Evolutionary conservation across 371 early-diverging fungal species (phyloP).

Genomic region (Rhizopus sp.): DNA sequence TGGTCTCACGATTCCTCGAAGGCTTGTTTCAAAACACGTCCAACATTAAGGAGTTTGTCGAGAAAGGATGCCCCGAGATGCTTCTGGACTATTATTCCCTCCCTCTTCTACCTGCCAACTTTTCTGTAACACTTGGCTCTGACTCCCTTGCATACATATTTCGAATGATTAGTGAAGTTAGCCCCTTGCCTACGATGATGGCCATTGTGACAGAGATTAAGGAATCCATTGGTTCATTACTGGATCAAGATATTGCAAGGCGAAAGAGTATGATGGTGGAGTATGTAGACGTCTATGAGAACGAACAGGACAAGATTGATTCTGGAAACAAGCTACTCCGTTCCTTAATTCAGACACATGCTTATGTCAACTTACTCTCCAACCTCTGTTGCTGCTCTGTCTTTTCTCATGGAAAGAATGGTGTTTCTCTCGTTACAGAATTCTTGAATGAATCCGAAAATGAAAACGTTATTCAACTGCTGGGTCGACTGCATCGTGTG

Average conservation of each 20-base stretch:
- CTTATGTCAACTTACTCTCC: slow-evolving; percentile 67
- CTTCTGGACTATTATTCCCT: slow-evolving; percentile 67
- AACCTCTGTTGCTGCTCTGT: slow-evolving; percentile 74
- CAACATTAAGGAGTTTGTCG: slow-evolving; percentile 76
- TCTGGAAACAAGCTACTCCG: slow-evolving; percentile 60
- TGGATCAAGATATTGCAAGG: slow-evolving; percentile 28
- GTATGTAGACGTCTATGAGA: slow-evolving; percentile 55
- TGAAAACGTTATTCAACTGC: slow-evolving; percentile 50
- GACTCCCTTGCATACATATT: slow-evolving; percentile 75
- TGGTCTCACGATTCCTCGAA: slow-evolving; percentile 73
- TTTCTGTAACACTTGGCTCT: slow-evolving; percentile 67
- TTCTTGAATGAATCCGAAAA: slow-evolving; percentile 56
- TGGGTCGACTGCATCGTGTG: slow-evolving; percentile 70
- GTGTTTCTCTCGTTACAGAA: slow-evolving; percentile 61
- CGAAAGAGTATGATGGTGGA: slow-evolving; percentile 39
- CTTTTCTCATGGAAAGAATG: slow-evolving; percentile 68
- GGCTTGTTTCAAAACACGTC: slow-evolving; percentile 81
- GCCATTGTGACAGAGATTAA: slow-evolving; percentile 57
- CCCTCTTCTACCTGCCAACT: slow-evolving; percentile 76
- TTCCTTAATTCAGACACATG: slow-evolving; percentile 62
- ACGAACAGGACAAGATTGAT: slow-evolving; percentile 47
- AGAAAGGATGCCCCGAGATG: slow-evolving; percentile 66
- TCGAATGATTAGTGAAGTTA: slow-evolving; percentile 70
- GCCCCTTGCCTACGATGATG: slow-evolving; percentile 51
- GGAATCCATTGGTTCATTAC: slow-evolving; percentile 42